Evolutionary conservation across 805 yeast genomes (phyloP), one percentile per base, ranked within the genome.

Genomic region (Candida odintsovae): DNA sequence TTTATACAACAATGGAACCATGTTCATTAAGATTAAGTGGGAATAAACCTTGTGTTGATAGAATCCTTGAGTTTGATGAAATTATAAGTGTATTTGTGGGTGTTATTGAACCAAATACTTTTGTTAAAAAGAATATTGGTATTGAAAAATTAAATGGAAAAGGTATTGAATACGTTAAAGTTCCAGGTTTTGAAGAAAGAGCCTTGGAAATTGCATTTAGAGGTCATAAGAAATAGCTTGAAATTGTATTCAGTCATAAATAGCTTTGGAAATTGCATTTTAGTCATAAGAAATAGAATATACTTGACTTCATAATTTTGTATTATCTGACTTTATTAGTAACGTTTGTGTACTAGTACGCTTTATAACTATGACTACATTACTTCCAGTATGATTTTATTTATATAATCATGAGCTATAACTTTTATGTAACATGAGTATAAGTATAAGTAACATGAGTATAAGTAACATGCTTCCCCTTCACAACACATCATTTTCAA

Each of bases 1-100:
- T 94, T 12, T 94, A 87, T 64, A 92, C 98, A 0, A 89, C 97
- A 0, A 94, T 94, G 98, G 99, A 94, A 61, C 99, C 99, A 1
- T 94, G 99, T 62, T 82, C 95, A 6, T 76, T 78, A 47, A 73
- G 99, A 45, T 69, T 92, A 29, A 89, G 97, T 60, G 98, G 98
- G 0, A 90, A 92, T 54, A 57, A 73, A 43, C 96, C 99, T 0
- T 94, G 99, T 65, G 82, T 80, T 3, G 90, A 90, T 50, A 73
- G 98, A 25, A 80, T 94, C 7, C 58, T 90, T 42, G 48, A 48
- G 35, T 44, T 41, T 40, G 72, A 68, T 4, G 63, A 79, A 0
- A 83, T 92, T 50, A 72, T 70, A 19, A 79, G 94, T 0, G 90
- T 90, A 22, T 89, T 85, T 68, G 97, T 92, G 6, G 99, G 98